phyloP scores from a whole-genome alignment of 2,329 filamentous ascomycete species.

The Penicillium hordei region DNA sequence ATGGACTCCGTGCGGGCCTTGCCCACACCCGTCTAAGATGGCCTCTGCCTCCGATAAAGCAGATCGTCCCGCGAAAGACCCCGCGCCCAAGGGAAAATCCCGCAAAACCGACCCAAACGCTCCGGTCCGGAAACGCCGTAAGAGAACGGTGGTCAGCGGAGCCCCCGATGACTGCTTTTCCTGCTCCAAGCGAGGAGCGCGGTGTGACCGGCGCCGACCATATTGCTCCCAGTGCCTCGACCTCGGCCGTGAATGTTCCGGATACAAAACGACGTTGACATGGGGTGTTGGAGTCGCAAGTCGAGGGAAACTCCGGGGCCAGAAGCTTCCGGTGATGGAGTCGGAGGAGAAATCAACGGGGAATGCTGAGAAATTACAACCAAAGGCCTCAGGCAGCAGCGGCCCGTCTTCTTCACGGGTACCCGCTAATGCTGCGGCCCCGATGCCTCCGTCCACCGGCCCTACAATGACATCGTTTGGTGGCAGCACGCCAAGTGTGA shows the following conservation, averaged over 20 bases:
- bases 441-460: slow-evolving; percentile 3
- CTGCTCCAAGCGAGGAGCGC: slow-evolving; percentile 77
- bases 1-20: slow-evolving; percentile 19
- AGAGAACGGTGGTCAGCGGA: slow-evolving; percentile 82
- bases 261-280: slow-evolving; percentile 94
- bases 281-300: slow-evolving; percentile 97
- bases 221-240: slow-evolving; percentile 96
- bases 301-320: slow-evolving; percentile 86
- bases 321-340: slow-evolving; percentile 66
- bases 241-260: slow-evolving; percentile 86
- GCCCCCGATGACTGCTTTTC: slow-evolving; percentile 94
- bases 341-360: slow-evolving; percentile 45
- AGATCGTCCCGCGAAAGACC: slow-evolving; percentile 20
- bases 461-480: slow-evolving; percentile 9
- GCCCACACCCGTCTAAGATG: slow-evolving; percentile 17
- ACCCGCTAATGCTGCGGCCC: slow-evolving; percentile 5
- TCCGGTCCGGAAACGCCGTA: slow-evolving; percentile 67
- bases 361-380: slow-evolving; percentile 13
- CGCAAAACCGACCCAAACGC: slow-evolving; percentile 29
- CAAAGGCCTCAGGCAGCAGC: slow-evolving; percentile 9
- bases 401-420: slow-evolving; percentile 12
- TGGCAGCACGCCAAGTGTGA: not conserved
- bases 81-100: slow-evolving; percentile 25
- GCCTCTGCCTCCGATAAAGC: slow-evolving; percentile 14
- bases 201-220: slow-evolving; percentile 86